These are phyloP conservation scores for Thymus quinquecostatus DNA, from an alignment of 257 asterid genomes.

Conservation along the genomic window DNA sequence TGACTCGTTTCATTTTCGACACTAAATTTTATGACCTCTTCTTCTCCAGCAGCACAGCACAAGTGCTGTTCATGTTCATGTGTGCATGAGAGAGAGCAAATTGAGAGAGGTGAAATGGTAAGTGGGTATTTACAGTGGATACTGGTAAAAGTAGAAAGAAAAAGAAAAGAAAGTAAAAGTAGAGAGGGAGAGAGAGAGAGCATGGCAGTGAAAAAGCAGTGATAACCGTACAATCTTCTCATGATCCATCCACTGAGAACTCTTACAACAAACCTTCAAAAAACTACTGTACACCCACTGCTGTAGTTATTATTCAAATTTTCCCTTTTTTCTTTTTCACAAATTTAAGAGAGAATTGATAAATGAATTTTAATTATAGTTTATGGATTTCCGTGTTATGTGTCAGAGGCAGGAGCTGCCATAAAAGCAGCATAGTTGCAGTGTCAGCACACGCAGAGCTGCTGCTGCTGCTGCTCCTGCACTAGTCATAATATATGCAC, in stretches of 20 bases:
- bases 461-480: conserved; percentile 31
- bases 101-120: conserved; percentile 27
- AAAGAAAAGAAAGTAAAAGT: conserved; percentile 15
- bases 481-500: conserved; percentile 69
- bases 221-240: conserved; percentile 31
- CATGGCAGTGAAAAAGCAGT: conserved; percentile 19
- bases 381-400: conserved; percentile 52
- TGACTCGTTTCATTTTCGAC: no score
- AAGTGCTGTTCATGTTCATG: conserved; percentile 5
- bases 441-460: conserved; percentile 46
- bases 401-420: conserved; percentile 64
- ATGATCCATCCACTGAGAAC: conserved; percentile 34
- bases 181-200: background rate
- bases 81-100: background rate
- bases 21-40: no score
- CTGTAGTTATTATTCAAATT: no score
- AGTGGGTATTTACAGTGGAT: conserved; percentile 16
- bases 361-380: background rate
- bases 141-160: conserved; percentile 18
- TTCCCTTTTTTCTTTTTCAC: no score
- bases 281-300: no score
- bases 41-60: no score
- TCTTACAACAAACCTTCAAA: no score
- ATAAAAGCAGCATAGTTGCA: conserved; percentile 47
- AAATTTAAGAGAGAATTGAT: no score